Conservation (phyloP, 192 early-diverging fungal species). For the Pilobolus umbonatus region DNA sequence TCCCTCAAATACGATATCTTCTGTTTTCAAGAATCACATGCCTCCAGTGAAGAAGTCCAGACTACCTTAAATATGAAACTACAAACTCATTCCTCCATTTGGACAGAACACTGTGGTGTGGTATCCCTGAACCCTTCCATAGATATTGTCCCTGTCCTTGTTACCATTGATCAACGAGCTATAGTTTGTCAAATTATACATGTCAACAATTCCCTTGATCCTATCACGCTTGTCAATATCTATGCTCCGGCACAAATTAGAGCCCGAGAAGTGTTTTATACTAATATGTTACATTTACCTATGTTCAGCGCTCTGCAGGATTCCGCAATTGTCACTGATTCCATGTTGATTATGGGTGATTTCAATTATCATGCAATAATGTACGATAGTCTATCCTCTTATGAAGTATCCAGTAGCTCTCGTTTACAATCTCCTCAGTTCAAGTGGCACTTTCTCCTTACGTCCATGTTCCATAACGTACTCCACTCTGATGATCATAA, state of each 20-base stretch:
- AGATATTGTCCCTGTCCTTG: neutral
- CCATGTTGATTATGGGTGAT: neutral
- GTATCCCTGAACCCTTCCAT: neutral
- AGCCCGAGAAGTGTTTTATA: neutral
- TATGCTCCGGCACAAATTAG: constrained; percentile 1
- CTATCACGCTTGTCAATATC: neutral
- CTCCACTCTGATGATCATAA: neutral
- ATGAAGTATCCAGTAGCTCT: neutral
- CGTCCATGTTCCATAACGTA: neutral
- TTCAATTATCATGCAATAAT: no score
- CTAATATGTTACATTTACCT: neutral
- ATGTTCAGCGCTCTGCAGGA: neutral
- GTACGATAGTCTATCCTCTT: no score
- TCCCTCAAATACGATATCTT: neutral
- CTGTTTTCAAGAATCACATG: neutral
- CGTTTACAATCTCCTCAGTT: neutral
- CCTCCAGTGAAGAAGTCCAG: neutral
- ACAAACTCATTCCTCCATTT: neutral
- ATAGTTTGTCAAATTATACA: neutral
- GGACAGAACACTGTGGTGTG: constrained; percentile 1
- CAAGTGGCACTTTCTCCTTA: neutral
- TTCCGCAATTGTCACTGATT: neutral
- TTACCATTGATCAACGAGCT: constrained; percentile 1
- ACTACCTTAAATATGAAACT: neutral
- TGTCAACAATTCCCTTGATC: neutral